phyloP scores from a whole-genome alignment of 257 asterid genomes.

The Plectranthus barbatus region DNA sequence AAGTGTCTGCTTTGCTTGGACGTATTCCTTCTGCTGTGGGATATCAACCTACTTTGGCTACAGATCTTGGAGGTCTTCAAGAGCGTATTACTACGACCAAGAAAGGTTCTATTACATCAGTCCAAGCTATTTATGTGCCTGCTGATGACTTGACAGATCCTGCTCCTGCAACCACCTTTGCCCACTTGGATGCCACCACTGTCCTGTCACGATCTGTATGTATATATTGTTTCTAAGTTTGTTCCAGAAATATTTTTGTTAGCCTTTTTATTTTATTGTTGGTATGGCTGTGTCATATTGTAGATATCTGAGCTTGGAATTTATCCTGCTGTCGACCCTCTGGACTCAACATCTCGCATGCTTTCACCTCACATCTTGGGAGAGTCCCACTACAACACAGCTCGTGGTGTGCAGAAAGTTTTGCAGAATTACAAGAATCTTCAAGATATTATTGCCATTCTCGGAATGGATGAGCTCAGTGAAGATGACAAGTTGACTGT shows the following conservation, averaged over 20 bases:
- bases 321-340: slow-evolving; percentile 97
- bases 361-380: slow-evolving; percentile 97
- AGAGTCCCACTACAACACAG: slow-evolving; percentile 89
- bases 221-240: not conserved
- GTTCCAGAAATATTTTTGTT: not conserved
- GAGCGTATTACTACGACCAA: slow-evolving; percentile 95
- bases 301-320: slow-evolving; percentile 99
- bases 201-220: slow-evolving; percentile 89
- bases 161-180: slow-evolving; percentile 98
- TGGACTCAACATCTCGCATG: slow-evolving; percentile 98
- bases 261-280: not conserved
- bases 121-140: slow-evolving; percentile 98
- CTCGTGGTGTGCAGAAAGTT: slow-evolving; percentile 98
- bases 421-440: slow-evolving; percentile 97
- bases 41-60: slow-evolving; percentile 96
- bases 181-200: slow-evolving; percentile 99
- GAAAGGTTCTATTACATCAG: slow-evolving; percentile 96
- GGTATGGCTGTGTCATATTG: not conserved
- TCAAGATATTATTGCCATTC: slow-evolving; percentile 97
- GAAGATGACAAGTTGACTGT: slow-evolving; percentile 99
- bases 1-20: slow-evolving; percentile 98
- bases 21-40: slow-evolving; percentile 99
- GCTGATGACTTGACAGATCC: slow-evolving; percentile 99
- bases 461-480: slow-evolving; percentile 99
- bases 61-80: slow-evolving; percentile 99